Evolutionary conservation across 106 monocot species (phyloP).

Genomic region (Allium cepa): DNA sequence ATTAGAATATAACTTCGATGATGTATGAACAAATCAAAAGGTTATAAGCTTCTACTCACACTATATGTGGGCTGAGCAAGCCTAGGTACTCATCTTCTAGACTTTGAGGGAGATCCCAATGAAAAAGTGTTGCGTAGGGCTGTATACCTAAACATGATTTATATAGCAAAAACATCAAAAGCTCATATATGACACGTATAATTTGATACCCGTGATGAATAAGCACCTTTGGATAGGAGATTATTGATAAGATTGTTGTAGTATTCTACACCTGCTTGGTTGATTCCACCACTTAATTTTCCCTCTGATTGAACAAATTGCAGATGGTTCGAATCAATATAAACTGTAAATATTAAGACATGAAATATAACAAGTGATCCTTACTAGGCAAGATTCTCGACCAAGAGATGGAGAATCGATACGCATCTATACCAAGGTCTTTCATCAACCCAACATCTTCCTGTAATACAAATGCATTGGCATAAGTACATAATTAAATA

Average conservation of each 20-base stretch:
- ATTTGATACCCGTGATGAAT: no score
- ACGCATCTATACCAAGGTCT: constrained; percentile 18
- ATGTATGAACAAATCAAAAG: background rate
- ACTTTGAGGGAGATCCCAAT: constrained; percentile 55
- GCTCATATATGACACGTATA: no score
- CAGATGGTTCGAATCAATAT: background rate
- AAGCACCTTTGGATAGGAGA: constrained; percentile 4
- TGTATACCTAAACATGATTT: constrained; percentile 30
- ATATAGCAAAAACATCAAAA: no score
- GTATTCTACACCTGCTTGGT: constrained; percentile 4
- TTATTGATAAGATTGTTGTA: constrained; percentile 10
- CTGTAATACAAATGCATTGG: background rate
- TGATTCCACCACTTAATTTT: constrained; percentile 9
- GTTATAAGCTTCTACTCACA: constrained; percentile 17
- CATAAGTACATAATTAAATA: background rate
- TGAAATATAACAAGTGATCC: background rate
- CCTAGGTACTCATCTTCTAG: constrained; percentile 61
- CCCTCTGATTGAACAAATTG: constrained; percentile 4
- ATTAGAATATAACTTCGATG: background rate
- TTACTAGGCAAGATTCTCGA: constrained; percentile 18
- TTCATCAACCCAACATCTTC: constrained; percentile 43
- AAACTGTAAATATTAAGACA: background rate
- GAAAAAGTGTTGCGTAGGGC: constrained; percentile 44
- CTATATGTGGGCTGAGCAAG: constrained; percentile 51
- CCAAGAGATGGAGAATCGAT: constrained; percentile 16